Evolutionary conservation across 1,284 basidiomycete species (phyloP), one percentile per base, ranked within the genome.

Genomic region (Sphaerobolus stellatus): DNA sequence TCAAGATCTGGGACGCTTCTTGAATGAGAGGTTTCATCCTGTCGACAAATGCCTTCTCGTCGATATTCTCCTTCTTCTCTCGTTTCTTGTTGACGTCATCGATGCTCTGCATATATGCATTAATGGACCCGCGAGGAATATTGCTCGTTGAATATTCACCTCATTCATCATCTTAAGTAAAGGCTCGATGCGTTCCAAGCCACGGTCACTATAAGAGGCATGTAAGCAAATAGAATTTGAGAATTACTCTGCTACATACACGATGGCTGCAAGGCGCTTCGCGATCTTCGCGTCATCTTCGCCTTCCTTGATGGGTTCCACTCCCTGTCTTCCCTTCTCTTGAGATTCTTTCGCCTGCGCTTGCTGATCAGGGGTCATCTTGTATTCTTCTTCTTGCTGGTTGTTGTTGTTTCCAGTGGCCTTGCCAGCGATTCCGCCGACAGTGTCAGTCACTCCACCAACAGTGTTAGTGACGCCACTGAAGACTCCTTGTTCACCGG

Each of bases 11-110:
- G 58, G 69, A 68, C 3, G 69, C 71, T 50, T 74, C 69, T 45
- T 71, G 65, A 30, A 73, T 62, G 29, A 74, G 64, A 0, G 71
- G 71, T 41, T 62, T 63, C 43, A 73, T 69, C 38, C 65, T 58
- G 48, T 69, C 64, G 31, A 72, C 66, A n/a, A 74, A 66, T 41
- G 69, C 68, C 24, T 50, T 59, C 53, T 75, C 71, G 55, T 72
- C 63, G 24, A 70, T 64, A 43, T 74, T 69, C 48, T 71, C 67
- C 36, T 71, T 70, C 41, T 63, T 58, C 20, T 43, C 41, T 9
- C 41, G 41, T 22, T 43, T 43, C 24, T 20, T 43, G 24, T 43
- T 43, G 20, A 43, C 24, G 2, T 59, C 61, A 27, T 70, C 65
- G 60, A 71, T 68, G 27, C 62, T 60, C 52, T 73, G 70, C 52